phyloP scores from a whole-genome alignment of 352 stramenopile genomes.

The Phytophthora lateralis region DNA sequence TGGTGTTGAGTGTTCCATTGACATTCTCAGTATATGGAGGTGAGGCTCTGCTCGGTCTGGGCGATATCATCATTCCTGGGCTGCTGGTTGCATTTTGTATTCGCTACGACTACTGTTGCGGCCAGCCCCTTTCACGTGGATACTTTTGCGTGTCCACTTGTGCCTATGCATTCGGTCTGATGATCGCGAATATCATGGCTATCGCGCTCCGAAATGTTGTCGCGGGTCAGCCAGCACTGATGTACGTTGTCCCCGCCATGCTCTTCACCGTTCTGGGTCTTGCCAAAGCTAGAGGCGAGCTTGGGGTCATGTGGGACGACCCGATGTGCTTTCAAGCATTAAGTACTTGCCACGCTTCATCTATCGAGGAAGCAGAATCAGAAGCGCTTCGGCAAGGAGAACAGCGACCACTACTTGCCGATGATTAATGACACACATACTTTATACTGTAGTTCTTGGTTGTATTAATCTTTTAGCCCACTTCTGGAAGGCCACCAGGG shows the following conservation, averaged over 20 bases:
- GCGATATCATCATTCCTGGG: slow-evolving; percentile 94
- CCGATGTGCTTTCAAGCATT: slow-evolving; percentile 44
- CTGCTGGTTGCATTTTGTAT: slow-evolving; percentile 92
- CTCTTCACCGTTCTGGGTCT: slow-evolving; percentile 69
- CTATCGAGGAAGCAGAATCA: slow-evolving; percentile 19
- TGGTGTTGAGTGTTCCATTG: slow-evolving; percentile 89
- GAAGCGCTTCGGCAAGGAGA: slow-evolving; percentile 25
- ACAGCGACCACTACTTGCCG: slow-evolving; percentile 23
- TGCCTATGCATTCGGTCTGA: slow-evolving; percentile 90
- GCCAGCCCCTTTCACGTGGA: slow-evolving; percentile 45
- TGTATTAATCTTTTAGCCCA: too few species aligned
- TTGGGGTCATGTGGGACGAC: slow-evolving; percentile 83
- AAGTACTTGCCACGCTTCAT: slow-evolving; percentile 8
- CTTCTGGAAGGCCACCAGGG: too few species aligned
- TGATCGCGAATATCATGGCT: slow-evolving; percentile 92
- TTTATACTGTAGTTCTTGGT: too few species aligned
- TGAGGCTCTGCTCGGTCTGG: slow-evolving; percentile 91
- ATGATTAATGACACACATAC: slow-evolving; percentile 4
- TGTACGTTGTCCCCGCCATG: slow-evolving; percentile 95
- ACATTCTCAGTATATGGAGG: slow-evolving; percentile 89
- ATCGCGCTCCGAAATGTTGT: slow-evolving; percentile 90
- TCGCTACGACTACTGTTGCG: slow-evolving; percentile 88
- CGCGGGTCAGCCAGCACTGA: slow-evolving; percentile 91
- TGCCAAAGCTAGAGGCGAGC: slow-evolving; percentile 52
- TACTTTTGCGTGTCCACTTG: slow-evolving; percentile 81